These are phyloP conservation scores for Ganoderma lucidum DNA, from an alignment of 1,284 basidiomycete genomes.

Conservation along the genomic window DNA sequence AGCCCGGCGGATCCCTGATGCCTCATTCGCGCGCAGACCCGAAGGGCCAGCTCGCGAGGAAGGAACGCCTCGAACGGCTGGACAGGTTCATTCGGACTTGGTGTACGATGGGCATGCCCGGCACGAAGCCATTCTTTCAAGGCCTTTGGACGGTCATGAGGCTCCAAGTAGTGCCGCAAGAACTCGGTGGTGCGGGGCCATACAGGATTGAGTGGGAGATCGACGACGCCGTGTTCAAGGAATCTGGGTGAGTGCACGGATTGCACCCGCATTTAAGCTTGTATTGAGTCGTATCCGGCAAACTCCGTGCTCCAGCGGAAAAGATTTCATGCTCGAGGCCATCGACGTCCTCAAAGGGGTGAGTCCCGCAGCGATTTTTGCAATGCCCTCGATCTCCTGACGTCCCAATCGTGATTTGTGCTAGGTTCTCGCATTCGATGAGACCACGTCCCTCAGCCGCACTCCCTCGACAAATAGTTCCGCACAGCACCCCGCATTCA, in stretches of 20 bases:
- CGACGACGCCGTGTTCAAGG: slow-evolving; percentile 85
- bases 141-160: slow-evolving; percentile 79
- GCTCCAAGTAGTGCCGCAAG: slow-evolving; percentile 74
- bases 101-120: slow-evolving; percentile 84
- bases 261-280: slow-evolving; percentile 30
- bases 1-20: slow-evolving; percentile 75
- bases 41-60: slow-evolving; percentile 63
- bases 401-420: slow-evolving; percentile 18
- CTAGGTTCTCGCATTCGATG: slow-evolving; percentile 66
- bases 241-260: slow-evolving; percentile 72
- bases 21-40: slow-evolving; percentile 74
- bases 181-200: slow-evolving; percentile 75
- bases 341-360: slow-evolving; percentile 85
- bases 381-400: not conserved
- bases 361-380: slow-evolving; percentile 40
- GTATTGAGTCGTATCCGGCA: slow-evolving; percentile 30
- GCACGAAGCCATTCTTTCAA: slow-evolving; percentile 82
- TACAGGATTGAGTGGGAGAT: slow-evolving; percentile 79
- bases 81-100: slow-evolving; percentile 75
- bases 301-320: slow-evolving; percentile 60
- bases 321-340: slow-evolving; percentile 85
- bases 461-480: slow-evolving; percentile 46
- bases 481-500: slow-evolving; percentile 44
- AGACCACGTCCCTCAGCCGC: slow-evolving; percentile 54
- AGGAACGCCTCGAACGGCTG: slow-evolving; percentile 77